These are phyloP conservation scores for Phtheirospermum japonicum DNA, from an alignment of 257 asterid species.

Conservation along the genomic window DNA sequence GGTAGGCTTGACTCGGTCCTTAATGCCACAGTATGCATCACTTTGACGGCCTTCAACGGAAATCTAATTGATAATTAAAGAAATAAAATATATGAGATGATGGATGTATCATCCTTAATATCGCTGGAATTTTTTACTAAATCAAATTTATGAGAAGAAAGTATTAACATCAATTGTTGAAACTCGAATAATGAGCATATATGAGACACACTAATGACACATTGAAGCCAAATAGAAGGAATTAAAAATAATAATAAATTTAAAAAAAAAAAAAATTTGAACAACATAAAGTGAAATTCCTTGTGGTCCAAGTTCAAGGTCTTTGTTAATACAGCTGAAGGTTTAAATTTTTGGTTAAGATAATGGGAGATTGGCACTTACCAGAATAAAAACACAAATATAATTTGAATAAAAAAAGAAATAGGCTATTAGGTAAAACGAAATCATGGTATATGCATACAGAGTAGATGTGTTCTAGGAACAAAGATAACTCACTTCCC, in stretches of 20 bases:
- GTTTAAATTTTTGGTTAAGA: constrained; percentile 11
- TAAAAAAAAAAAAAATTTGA: background rate
- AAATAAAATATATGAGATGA: background rate
- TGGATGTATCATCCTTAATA: constrained; percentile 17
- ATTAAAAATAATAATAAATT: background rate
- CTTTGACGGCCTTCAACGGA: constrained; percentile 92
- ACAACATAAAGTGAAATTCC: background rate
- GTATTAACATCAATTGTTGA: background rate
- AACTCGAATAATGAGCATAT: constrained; percentile 5
- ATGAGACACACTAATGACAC: background rate
- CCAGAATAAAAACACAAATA: background rate
- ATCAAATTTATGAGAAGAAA: constrained; percentile 7
- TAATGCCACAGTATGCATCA: constrained; percentile 93
- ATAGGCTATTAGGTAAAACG: background rate
- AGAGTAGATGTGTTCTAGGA: background rate
- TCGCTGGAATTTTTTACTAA: constrained; percentile 7
- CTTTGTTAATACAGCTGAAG: background rate
- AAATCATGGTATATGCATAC: constrained; percentile 9
- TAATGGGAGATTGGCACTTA: constrained; percentile 1
- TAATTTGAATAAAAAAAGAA: background rate
- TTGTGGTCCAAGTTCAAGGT: constrained; percentile 16
- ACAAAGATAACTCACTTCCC: constrained; percentile 72
- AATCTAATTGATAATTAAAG: constrained; percentile 40
- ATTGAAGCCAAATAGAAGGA: constrained; percentile 7
- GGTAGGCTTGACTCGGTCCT: constrained; percentile 74